Conservation (phyloP, 2,329 filamentous ascomycete genomes). For the Penicillium brevicompactum region DNA sequence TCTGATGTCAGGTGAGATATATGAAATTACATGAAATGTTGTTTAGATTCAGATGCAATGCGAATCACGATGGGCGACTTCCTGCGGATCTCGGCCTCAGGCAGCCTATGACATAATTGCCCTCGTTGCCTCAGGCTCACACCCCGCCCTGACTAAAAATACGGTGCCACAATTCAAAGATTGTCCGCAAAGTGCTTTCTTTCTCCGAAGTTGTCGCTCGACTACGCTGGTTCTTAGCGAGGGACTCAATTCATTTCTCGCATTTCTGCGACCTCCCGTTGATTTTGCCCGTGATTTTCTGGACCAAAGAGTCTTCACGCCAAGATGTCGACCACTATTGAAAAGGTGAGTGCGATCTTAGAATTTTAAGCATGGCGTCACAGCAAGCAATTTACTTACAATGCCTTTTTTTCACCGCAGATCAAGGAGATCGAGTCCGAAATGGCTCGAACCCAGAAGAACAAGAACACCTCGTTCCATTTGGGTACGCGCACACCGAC, state of each 20-base stretch:
- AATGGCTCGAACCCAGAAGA: conserved; percentile 98
- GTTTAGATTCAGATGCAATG: background rate
- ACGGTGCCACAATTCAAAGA: conserved; percentile 35
- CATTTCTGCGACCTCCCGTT: background rate
- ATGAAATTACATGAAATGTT: no score
- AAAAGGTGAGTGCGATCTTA: conserved; percentile 75
- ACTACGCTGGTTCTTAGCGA: conserved; percentile 11
- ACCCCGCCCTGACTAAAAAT: conserved; percentile 36
- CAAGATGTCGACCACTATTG: conserved; percentile 94
- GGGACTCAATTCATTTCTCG: conserved; percentile 2
- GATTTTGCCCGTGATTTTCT: conserved; percentile 8
- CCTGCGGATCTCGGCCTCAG: background rate
- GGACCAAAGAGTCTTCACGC: conserved; percentile 25
- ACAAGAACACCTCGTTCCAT: conserved; percentile 93
- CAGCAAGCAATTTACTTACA: conserved; percentile 30
- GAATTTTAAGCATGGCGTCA: conserved; percentile 7
- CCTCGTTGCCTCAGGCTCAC: conserved; percentile 24
- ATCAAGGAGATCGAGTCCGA: conserved; percentile 97
- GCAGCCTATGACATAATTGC: conserved; percentile 23
- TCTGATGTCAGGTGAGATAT: no score
- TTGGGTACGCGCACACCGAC: conserved; percentile 57
- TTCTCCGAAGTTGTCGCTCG: conserved; percentile 10
- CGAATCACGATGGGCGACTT: background rate
- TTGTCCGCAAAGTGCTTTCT: conserved; percentile 25
- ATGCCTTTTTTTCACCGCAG: conserved; percentile 49